These are phyloP conservation scores for Alternaria sp. DNA, from an alignment of 2,329 filamentous ascomycete species.

Conservation along the genomic window DNA sequence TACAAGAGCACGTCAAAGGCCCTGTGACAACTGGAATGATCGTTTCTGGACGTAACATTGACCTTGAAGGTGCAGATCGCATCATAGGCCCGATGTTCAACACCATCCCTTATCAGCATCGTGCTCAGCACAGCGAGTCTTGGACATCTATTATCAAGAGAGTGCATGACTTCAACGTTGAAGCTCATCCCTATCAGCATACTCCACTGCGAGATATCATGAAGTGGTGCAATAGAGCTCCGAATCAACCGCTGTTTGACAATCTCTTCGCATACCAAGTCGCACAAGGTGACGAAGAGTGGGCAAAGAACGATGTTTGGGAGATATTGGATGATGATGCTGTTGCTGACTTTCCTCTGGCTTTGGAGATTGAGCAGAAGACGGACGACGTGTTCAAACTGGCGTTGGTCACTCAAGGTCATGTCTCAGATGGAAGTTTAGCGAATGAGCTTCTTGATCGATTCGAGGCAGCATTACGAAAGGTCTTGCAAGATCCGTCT, in stretches of 20 bases:
- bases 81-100: conserved; percentile 89
- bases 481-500: conserved; percentile 49
- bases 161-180: conserved; percentile 76
- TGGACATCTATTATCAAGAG: conserved; percentile 68
- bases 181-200: conserved; percentile 76
- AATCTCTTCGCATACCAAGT: conserved; percentile 83
- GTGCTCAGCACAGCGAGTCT: conserved; percentile 56
- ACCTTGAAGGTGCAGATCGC: conserved; percentile 69
- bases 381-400: conserved; percentile 60
- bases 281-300: conserved; percentile 30
- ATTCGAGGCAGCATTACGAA: conserved; percentile 54
- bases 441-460: conserved; percentile 54
- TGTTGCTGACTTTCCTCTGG: conserved; percentile 75
- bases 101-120: conserved; percentile 76
- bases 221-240: conserved; percentile 73
- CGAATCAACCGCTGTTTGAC: conserved; percentile 69
- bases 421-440: conserved; percentile 49
- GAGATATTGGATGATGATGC: conserved; percentile 51
- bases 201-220: conserved; percentile 80
- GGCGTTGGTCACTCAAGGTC: conserved; percentile 67
- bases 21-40: conserved; percentile 74
- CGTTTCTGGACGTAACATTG: conserved; percentile 78
- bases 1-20: conserved; percentile 62
- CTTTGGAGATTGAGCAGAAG: conserved; percentile 73
- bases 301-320: conserved; percentile 61